A percentile compares a stretch with the other conserved stretches of the same genome.
phyloP scores from a whole-genome alignment of 192 early-diverging fungal genomes.

The Gonapodya prolifera region DNA sequence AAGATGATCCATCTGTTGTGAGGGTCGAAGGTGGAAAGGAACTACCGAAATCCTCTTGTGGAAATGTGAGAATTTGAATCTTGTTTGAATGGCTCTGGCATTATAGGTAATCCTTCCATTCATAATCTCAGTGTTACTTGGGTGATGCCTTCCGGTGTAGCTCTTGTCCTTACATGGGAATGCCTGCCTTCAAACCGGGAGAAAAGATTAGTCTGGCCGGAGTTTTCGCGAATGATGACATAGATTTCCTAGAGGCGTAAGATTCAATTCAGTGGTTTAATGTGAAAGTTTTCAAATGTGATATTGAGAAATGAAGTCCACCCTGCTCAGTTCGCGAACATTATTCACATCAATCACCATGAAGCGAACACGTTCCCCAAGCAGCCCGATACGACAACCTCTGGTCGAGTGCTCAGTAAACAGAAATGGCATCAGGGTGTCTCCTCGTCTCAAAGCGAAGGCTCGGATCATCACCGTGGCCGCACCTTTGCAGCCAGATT shows the following conservation, averaged over 20 bases:
- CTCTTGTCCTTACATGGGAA: constrained; percentile 90
- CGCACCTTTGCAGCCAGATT: not conserved
- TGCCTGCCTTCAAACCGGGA: constrained; percentile 93
- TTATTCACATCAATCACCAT: not conserved
- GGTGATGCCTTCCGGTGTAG: constrained; percentile 97
- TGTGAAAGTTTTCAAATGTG: no score
- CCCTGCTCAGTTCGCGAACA: not conserved
- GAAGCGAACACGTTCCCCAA: not conserved
- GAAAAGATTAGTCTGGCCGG: constrained; percentile 83
- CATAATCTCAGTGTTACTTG: constrained; percentile 52
- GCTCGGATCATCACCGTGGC: not conserved
- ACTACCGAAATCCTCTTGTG: constrained; percentile 46
- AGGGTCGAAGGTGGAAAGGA: constrained; percentile 19
- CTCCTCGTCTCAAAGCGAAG: not conserved
- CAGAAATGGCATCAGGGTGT: not conserved
- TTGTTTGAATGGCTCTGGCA: constrained; percentile 15
- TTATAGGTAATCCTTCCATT: constrained; percentile 12
- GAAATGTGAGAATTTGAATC: constrained; percentile 29
- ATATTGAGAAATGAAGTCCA: not conserved
- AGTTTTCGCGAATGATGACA: constrained; percentile 6
- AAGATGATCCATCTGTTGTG: constrained; percentile 27
- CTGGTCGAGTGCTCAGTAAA: not conserved
- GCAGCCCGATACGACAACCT: not conserved
- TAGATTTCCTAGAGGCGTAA: not conserved
- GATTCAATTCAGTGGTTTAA: not conserved